Evolutionary conservation across 1,284 basidiomycete genomes (phyloP), one percentile per base, ranked within the genome.

Genomic region (Ceratobasidium sp.): DNA sequence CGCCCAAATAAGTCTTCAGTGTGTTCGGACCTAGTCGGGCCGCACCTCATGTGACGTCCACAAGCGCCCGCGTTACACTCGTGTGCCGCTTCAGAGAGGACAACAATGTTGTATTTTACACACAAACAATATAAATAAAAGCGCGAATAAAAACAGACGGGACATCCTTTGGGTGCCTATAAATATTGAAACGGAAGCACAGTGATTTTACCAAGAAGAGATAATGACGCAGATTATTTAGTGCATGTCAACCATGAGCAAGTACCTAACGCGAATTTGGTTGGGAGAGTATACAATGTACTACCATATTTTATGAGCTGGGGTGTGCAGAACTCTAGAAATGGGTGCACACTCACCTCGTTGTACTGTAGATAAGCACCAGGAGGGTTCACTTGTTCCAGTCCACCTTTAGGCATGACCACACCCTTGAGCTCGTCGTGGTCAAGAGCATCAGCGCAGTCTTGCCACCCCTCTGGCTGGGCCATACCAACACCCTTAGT

Each of bases 221-320:
- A 18, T 38, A n/a, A 11, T 38, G 43, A 32, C 35, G 43, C n/a
- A 38, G 26, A 38, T 11, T 38, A 21, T 58, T 58, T 43, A 67
- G 14, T 54, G 5, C 63, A 73, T 57, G 13, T 73, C 54, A 23
- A 74, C 66, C 67, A 61, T 72, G 49, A 76, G 54, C 50, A 76
- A 41, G 47, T 76, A 76, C 55, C 74, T 59, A 23, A 76, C 52
- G 30, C 72, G 63, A 30, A 76, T 76, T 63, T 77, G 76, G 32
- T 46, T 57, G 35, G 75, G 73, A 21, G 74, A 72, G 62, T 77
- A 77, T 7, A 77, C 76, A 52, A 77, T 77, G 46, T 77, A 77
- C 76, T 77, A 55, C n/a, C n/a, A n/a, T n/a, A n/a, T n/a, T n/a
- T n/a, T n/a, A n/a, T 8, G 26, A 21, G 58, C 21, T 23, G 32